Conservation (phyloP, 2,329 filamentous ascomycete species). For the Pseudovirgaria hyperparasitica region DNA sequence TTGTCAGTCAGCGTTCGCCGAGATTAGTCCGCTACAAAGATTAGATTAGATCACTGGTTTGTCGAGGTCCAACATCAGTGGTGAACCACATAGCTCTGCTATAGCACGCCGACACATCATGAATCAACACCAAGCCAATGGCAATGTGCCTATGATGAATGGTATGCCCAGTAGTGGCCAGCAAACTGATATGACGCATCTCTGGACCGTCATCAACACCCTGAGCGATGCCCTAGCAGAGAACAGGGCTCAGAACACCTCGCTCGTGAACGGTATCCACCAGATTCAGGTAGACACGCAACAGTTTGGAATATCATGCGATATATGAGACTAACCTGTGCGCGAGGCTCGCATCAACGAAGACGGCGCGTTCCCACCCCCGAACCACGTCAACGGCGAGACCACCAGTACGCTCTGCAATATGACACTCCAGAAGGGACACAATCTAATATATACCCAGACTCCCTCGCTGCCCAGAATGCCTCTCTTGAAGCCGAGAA, state of each 20-base stretch:
- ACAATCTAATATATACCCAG: conserved; percentile 2
- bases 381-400: conserved; percentile 23
- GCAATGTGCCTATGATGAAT: conserved; percentile 25
- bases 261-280: conserved; percentile 25
- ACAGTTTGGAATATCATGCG: conserved; percentile 2
- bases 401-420: conserved; percentile 13
- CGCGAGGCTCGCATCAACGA: conserved; percentile 18
- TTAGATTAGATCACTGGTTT: too few relatives aligned
- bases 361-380: conserved; percentile 16
- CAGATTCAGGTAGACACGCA: conserved; percentile 11
- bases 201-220: conserved; percentile 28
- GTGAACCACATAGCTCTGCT: too few relatives aligned
- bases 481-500: conserved; percentile 15
- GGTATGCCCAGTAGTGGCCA: conserved; percentile 25
- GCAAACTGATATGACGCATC: conserved; percentile 30
- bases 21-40: too few relatives aligned
- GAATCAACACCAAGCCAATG: conserved; percentile 17
- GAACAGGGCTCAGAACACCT: conserved; percentile 24
- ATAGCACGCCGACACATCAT: too few relatives aligned
- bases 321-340: background rate
- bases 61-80: too few relatives aligned
- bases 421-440: background rate
- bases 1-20: too few relatives aligned
- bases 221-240: conserved; percentile 26
- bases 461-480: conserved; percentile 18